Evolutionary conservation across 192 early-diverging fungal species (phyloP).

Genomic region (Spizellomyces sp.): DNA sequence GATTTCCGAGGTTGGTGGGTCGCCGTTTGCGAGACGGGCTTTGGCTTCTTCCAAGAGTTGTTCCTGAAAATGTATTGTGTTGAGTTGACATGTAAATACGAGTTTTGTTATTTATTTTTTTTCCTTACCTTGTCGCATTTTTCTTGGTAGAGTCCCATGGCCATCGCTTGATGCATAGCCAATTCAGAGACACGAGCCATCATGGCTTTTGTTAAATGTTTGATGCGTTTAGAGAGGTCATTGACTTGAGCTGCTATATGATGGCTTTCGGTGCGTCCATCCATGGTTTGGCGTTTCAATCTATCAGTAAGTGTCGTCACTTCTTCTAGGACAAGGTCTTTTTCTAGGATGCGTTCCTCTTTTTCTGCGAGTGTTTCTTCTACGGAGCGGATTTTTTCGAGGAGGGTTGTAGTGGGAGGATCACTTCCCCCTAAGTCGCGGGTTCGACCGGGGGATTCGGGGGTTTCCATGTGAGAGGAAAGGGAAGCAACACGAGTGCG

Average conservation of each 20-base stretch:
- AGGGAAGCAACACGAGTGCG: slow-evolving; percentile 38
- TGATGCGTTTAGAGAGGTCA: slow-evolving; percentile 57
- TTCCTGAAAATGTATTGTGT: slow-evolving; percentile 34
- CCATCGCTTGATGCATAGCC: slow-evolving; percentile 63
- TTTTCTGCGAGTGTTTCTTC: slow-evolving; percentile 60
- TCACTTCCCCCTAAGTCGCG: slow-evolving; percentile 56
- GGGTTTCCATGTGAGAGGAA: slow-evolving; percentile 50
- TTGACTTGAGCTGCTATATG: slow-evolving; percentile 50
- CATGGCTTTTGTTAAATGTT: slow-evolving; percentile 50
- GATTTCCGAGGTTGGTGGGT: slow-evolving; percentile 47
- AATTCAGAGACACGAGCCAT: slow-evolving; percentile 63
- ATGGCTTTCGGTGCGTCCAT: slow-evolving; percentile 48
- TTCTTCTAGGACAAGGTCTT: slow-evolving; percentile 61
- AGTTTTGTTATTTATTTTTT: background rate
- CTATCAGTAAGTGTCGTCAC: slow-evolving; percentile 51
- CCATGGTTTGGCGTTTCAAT: slow-evolving; percentile 52
- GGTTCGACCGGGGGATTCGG: slow-evolving; percentile 46
- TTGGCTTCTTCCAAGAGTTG: slow-evolving; percentile 47
- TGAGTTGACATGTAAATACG: background rate
- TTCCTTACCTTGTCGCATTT: slow-evolving; percentile 55
- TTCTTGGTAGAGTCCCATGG: slow-evolving; percentile 64
- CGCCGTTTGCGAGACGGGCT: slow-evolving; percentile 37
- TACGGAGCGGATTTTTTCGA: slow-evolving; percentile 51
- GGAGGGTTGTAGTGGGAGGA: slow-evolving; percentile 48
- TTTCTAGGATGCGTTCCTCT: slow-evolving; percentile 63